Conservation (phyloP, 495 filamentous ascomycete species). For the Aspergillus bertholletiae region DNA sequence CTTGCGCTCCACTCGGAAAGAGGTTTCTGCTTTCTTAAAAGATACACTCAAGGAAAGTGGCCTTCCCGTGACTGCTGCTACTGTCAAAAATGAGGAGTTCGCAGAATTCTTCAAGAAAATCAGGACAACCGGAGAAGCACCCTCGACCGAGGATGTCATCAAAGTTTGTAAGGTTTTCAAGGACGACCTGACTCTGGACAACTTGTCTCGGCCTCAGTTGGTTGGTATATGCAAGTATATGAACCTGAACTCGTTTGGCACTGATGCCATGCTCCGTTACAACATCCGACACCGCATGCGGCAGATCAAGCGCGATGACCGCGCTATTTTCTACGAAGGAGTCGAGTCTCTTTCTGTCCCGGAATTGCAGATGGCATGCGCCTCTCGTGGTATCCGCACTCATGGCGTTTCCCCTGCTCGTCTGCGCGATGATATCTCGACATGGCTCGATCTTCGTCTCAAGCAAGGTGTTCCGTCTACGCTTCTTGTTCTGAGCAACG, state of each 20-base stretch:
- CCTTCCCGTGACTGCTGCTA: conserved; percentile 78
- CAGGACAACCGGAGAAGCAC: conserved; percentile 83
- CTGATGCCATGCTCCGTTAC: conserved; percentile 96
- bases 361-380: conserved; percentile 88
- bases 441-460: conserved; percentile 92
- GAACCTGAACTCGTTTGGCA: conserved; percentile 95
- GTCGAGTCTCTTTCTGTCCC: conserved; percentile 89
- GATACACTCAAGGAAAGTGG: conserved; percentile 91
- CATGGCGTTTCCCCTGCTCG: conserved; percentile 83
- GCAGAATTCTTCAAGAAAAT: conserved; percentile 98
- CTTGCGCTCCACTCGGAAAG: conserved; percentile 83
- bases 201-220: conserved; percentile 89
- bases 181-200: conserved; percentile 96
- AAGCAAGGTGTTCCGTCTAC: conserved; percentile 93
- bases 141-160: conserved; percentile 87
- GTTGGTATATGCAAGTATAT: conserved; percentile 98
- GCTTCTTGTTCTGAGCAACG: conserved; percentile 91
- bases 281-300: conserved; percentile 97
- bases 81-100: conserved; percentile 90
- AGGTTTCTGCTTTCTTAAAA: conserved; percentile 88
- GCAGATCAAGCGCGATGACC: conserved; percentile 97
- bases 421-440: conserved; percentile 85
- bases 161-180: conserved; percentile 99
- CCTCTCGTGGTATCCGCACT: conserved; percentile 86
- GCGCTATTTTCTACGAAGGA: conserved; percentile 91